Percentiles rank a stretch among this genome's conserved stretches.
These are phyloP conservation scores for Arthrobotrys megalospora DNA, from an alignment of 2,329 filamentous ascomycete species.

Conservation along the genomic window DNA sequence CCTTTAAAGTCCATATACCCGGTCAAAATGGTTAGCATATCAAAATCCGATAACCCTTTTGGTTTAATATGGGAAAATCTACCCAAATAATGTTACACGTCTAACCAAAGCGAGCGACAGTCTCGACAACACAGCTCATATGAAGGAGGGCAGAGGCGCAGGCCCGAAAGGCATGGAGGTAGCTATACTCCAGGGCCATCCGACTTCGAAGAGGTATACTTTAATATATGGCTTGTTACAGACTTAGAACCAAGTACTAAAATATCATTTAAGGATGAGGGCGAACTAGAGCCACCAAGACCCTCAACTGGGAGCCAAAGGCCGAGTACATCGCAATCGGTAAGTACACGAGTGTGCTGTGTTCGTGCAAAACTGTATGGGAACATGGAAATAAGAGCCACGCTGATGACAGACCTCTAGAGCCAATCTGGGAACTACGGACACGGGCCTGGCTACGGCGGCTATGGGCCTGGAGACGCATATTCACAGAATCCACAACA, in stretches of 20 bases:
- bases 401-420: neutral
- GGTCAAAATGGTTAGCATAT: no score
- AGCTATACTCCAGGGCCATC: neutral
- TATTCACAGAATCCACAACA: neutral
- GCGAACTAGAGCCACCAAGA: neutral
- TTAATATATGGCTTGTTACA: no score
- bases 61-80: no score
- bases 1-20: no score
- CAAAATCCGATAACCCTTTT: no score
- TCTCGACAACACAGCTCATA: neutral
- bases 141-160: neutral
- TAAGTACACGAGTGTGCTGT: neutral
- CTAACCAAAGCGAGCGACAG: neutral
- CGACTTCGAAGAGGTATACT: neutral
- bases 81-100: neutral
- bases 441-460: neutral
- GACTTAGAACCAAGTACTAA: no score
- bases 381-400: no score
- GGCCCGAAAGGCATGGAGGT: constrained; percentile 1
- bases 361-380: no score
- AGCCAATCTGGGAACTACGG: neutral
- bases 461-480: neutral
- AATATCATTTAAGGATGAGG: no score
- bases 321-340: neutral
- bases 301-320: neutral